Evolutionary conservation across 495 filamentous ascomycete species (phyloP).

Genomic region (Chaetomium cochliodes): DNA sequence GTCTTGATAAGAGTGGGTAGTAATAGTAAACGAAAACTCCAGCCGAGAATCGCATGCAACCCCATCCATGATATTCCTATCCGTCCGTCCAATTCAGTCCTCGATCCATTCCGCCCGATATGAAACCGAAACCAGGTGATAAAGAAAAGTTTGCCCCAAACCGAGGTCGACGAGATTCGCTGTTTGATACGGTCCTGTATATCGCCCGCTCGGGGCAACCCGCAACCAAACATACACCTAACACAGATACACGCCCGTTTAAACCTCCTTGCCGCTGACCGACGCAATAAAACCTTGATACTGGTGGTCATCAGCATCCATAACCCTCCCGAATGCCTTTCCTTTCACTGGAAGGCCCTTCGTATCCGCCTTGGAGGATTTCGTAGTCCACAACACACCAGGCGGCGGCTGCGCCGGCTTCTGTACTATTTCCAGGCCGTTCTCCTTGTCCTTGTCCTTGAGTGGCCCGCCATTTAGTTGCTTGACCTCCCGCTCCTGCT

Average conservation of each 20-base stretch:
- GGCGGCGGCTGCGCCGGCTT: slow-evolving; percentile 22
- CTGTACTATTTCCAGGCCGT: slow-evolving; percentile 1
- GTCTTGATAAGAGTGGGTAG: not conserved
- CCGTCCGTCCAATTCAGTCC: not conserved
- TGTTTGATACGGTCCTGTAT: not conserved
- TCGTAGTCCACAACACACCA: slow-evolving; percentile 44
- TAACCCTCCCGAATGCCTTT: slow-evolving; percentile 33
- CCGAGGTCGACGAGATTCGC: too few relatives aligned
- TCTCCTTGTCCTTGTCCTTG: slow-evolving; percentile 17
- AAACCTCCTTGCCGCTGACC: slow-evolving; percentile 36
- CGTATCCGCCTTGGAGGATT: slow-evolving; percentile 31
- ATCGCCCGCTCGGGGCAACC: not conserved
- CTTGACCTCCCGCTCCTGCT: slow-evolving; percentile 27
- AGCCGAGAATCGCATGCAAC: slow-evolving; percentile 2
- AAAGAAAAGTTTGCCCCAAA: not conserved
- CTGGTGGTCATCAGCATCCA: slow-evolving; percentile 47
- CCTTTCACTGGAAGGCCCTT: slow-evolving; percentile 33
- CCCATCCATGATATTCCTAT: slow-evolving; percentile 9
- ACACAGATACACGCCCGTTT: not conserved
- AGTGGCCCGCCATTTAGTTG: slow-evolving; percentile 25
- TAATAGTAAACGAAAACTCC: not conserved
- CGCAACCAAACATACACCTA: not conserved
- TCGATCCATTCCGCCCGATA: not conserved
- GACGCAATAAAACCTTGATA: slow-evolving; percentile 49
- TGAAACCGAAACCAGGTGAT: not conserved